phyloP scores from a whole-genome alignment of 495 filamentous ascomycete species.

The Baudoinia panamericana region DNA sequence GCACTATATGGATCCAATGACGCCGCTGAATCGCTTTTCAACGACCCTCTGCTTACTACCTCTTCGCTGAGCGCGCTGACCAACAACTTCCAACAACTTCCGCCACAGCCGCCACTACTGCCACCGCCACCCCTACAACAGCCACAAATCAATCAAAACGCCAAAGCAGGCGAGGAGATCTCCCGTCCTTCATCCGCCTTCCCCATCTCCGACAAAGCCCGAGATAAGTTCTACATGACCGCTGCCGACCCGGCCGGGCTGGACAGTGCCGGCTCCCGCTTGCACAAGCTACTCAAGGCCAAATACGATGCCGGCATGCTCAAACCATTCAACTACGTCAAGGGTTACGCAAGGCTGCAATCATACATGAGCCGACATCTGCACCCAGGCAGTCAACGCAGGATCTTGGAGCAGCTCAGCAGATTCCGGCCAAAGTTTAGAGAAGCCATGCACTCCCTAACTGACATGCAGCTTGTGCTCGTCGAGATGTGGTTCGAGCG shows the following conservation, averaged over 20 bases:
- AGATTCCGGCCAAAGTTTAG: conserved; percentile 91
- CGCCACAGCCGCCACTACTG: conserved; percentile 4
- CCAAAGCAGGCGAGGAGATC: conserved; percentile 38
- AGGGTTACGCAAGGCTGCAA: conserved; percentile 79
- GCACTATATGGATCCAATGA: conserved; percentile 48
- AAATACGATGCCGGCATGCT: conserved; percentile 91
- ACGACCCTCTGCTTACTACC: conserved; percentile 42
- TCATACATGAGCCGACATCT: conserved; percentile 84
- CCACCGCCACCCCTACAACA: conserved; percentile 10
- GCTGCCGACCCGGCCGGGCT: conserved; percentile 89
- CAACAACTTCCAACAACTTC: conserved; percentile 5
- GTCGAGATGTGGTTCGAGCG: conserved; percentile 99
- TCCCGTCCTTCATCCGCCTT: conserved; percentile 45
- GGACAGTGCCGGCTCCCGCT: conserved; percentile 81
- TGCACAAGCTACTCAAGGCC: conserved; percentile 86
- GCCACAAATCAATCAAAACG: conserved; percentile 21
- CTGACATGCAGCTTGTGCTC: conserved; percentile 79
- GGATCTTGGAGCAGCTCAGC: conserved; percentile 80
- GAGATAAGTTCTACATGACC: conserved; percentile 88
- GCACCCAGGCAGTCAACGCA: conserved; percentile 61
- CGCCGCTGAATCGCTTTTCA: conserved; percentile 41
- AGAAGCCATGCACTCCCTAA: conserved; percentile 81
- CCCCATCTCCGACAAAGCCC: conserved; percentile 59
- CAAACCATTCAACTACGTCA: conserved; percentile 95
- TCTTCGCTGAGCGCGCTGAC: conserved; percentile 31